These are phyloP conservation scores for Phaeosphaeria sp. DNA, from an alignment of 2,329 filamentous ascomycete species.

Conservation along the genomic window DNA sequence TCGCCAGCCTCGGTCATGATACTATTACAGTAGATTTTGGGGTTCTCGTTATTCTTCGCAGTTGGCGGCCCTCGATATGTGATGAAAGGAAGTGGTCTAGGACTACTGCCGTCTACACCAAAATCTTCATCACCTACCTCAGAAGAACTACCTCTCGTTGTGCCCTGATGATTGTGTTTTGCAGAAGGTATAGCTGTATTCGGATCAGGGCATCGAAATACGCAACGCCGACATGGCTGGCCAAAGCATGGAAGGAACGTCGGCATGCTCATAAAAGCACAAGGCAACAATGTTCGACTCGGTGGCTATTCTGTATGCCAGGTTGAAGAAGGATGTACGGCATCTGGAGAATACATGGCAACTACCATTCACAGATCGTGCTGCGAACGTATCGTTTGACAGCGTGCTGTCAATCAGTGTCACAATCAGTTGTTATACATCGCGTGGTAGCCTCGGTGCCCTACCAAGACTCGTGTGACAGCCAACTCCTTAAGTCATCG, in stretches of 20 bases:
- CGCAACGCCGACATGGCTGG: slow-evolving; percentile 14
- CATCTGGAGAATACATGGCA: background rate
- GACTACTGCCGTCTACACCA: background rate
- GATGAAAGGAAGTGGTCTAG: slow-evolving; percentile 15
- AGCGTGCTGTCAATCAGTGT: background rate
- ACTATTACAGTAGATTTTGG: slow-evolving; percentile 27
- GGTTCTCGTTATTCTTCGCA: slow-evolving; percentile 14
- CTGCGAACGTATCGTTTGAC: background rate
- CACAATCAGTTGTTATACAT: background rate
- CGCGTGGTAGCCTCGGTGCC: background rate
- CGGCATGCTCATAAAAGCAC: slow-evolving; percentile 8
- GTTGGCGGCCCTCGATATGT: slow-evolving; percentile 20
- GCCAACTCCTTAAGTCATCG: background rate
- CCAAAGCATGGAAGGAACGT: slow-evolving; percentile 16
- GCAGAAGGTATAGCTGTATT: background rate
- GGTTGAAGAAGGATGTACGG: background rate
- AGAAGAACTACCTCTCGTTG: background rate
- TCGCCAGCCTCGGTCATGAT: slow-evolving; percentile 20
- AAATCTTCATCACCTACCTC: slow-evolving; percentile 1
- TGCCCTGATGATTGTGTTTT: slow-evolving; percentile 5
- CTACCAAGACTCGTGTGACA: background rate
- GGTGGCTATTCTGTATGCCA: background rate
- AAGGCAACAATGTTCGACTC: background rate
- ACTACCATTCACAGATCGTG: background rate
- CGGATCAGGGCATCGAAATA: background rate